Base-by-base conservation (phyloP, 306 rosid genomes). In the Rubus idaeus region DNA sequence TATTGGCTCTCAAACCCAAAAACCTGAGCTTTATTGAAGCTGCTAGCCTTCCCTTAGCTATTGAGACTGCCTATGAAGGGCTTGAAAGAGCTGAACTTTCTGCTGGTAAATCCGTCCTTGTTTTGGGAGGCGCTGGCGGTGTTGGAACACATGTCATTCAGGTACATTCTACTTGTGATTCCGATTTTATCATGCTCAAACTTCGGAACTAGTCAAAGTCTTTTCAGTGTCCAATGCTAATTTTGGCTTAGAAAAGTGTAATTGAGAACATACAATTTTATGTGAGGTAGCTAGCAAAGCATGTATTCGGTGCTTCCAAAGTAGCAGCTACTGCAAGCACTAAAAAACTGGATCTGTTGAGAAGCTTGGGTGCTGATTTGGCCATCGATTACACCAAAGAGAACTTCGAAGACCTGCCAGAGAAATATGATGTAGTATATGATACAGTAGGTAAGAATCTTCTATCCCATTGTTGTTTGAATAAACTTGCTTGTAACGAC, bases 81-180 rank as follows among this genome's bases (percentile, higher is more conserved):
- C 90, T 93, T 12, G 86, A 91, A 45, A 60, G 80, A 20, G 72
- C 74, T 20, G 65, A 44, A 6, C 72, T 91, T 41, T 87, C 91
- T 39, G 74, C 86, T n/a, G 96, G 87, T 0, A 70, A 93, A 75
- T 88, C 93, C 12, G 70, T 93, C 42, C 92, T 90, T 71, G 91
- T 92, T 67, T 62, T 92, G 30, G 96, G 96, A 13, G 97, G 96
- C 42, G 92, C 91, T 45, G 96, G 96, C 37, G 96, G 96, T 41
- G 91, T 90, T 35, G 97, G 97, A 58, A 81, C 78, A 55, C 79
- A 39, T 5, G 71, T 64, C 66, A 82, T 93, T 80, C 96, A 93
- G 93, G 95, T 90, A 47, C 11, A 40, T 30, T 18, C 9, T 9
- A 30, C 35, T 30, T 30, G 35, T 30, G 35, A 30, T 0, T 30